Conservation (phyloP, 2,329 filamentous ascomycete species). For the Pseudogymnoascus sp. region DNA sequence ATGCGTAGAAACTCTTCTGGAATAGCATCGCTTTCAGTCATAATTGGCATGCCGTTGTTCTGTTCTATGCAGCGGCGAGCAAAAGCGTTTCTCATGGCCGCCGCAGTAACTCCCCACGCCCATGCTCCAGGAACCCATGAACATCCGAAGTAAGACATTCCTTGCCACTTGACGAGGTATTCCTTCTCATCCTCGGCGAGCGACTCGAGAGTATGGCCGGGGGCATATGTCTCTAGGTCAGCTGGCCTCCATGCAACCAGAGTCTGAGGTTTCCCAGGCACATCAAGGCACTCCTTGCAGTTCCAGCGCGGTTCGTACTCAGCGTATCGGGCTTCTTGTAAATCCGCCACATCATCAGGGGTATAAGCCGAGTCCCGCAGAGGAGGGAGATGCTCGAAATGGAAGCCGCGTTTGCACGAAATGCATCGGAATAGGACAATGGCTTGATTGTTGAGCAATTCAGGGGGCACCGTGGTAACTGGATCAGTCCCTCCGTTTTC, state of each 20-base stretch:
- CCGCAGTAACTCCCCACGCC: slow-evolving; percentile 64
- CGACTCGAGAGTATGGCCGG: slow-evolving; percentile 44
- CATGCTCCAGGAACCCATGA: slow-evolving; percentile 84
- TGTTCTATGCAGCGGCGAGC: slow-evolving; percentile 54
- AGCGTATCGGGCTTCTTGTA: slow-evolving; percentile 54
- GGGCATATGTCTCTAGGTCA: slow-evolving; percentile 46
- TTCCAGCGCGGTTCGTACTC: slow-evolving; percentile 70
- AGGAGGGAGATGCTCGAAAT: slow-evolving; percentile 69
- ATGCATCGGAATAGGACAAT: slow-evolving; percentile 79
- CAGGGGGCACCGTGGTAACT: slow-evolving; percentile 51
- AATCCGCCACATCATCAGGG: slow-evolving; percentile 35
- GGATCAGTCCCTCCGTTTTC: slow-evolving; percentile 76
- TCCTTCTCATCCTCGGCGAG: slow-evolving; percentile 74
- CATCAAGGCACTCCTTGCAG: slow-evolving; percentile 67
- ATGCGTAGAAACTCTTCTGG: slow-evolving; percentile 78
- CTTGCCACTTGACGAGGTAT: slow-evolving; percentile 85
- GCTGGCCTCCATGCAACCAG: slow-evolving; percentile 82
- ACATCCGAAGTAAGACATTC: slow-evolving; percentile 71
- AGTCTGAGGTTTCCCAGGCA: slow-evolving; percentile 59
- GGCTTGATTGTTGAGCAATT: slow-evolving; percentile 64
- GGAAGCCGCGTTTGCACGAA: slow-evolving; percentile 69
- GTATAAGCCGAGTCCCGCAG: slow-evolving; percentile 29
- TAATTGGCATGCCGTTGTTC: slow-evolving; percentile 53
- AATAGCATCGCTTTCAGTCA: slow-evolving; percentile 69
- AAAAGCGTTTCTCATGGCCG: slow-evolving; percentile 65